Conservation (phyloP, 441 rosid species). For the Mallotus repandus region DNA sequence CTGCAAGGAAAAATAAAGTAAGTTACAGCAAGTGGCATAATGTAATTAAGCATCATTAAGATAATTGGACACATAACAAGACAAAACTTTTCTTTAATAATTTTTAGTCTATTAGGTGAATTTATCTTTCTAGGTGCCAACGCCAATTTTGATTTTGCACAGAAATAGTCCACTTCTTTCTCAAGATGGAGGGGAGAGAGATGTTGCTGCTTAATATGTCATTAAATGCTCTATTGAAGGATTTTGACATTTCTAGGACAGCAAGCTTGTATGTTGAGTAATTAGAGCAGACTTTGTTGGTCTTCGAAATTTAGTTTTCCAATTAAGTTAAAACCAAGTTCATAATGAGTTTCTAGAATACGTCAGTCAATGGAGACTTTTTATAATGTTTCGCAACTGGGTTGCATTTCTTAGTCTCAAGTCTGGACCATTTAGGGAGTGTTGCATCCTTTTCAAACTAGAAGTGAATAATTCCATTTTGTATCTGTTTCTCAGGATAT, state of each 20-base stretch:
- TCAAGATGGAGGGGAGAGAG: no score
- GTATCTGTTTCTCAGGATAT: neutral
- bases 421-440: neutral
- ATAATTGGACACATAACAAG: neutral
- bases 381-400: no score
- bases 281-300: neutral
- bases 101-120: neutral
- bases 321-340: neutral
- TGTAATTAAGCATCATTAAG: neutral
- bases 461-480: neutral
- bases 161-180: no score
- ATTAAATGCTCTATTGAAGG: no score
- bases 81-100: neutral
- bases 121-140: neutral
- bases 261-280: no score
- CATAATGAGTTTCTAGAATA: no score
- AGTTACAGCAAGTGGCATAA: neutral
- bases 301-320: neutral
- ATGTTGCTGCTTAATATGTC: no score
- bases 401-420: neutral
- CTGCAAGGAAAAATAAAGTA: slow-evolving; percentile 31
- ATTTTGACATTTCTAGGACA: no score
- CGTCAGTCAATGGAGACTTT: no score
- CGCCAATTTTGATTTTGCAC: neutral
- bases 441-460: neutral